phyloP scores from a whole-genome alignment of 495 filamentous ascomycete species.

The Penicillium samsonianum region DNA sequence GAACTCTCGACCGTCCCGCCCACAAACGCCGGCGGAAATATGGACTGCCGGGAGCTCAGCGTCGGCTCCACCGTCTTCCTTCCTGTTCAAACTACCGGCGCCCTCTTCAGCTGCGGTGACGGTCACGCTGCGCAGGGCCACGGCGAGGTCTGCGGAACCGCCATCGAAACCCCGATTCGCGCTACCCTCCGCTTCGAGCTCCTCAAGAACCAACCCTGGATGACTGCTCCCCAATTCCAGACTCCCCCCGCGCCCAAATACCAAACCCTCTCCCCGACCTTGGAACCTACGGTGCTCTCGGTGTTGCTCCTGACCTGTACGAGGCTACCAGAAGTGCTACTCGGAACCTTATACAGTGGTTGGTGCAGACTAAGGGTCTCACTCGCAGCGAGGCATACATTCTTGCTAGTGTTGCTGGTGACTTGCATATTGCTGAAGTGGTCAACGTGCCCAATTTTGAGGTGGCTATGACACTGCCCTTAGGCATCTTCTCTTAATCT shows the following conservation, averaged over 20 bases:
- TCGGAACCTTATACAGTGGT: constrained; percentile 46
- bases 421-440: constrained; percentile 48
- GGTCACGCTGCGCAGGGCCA: constrained; percentile 58
- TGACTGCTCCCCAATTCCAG: constrained; percentile 46
- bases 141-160: constrained; percentile 55
- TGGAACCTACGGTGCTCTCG: constrained; percentile 49
- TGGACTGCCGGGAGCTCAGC: constrained; percentile 52
- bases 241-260: constrained; percentile 36
- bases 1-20: constrained; percentile 53
- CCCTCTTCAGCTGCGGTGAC: constrained; percentile 54
- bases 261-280: constrained; percentile 31
- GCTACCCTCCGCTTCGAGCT: constrained; percentile 48
- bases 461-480: constrained; percentile 47
- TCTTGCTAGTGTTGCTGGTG: constrained; percentile 47
- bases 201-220: constrained; percentile 45
- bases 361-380: constrained; percentile 46
- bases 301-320: constrained; percentile 44
- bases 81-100: constrained; percentile 50
- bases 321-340: constrained; percentile 49
- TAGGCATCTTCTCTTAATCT: constrained; percentile 41
- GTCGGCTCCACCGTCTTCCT: constrained; percentile 48
- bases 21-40: constrained; percentile 51
- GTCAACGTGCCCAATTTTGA: constrained; percentile 54
- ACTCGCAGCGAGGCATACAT: constrained; percentile 51
- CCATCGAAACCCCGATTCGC: constrained; percentile 54